Base-by-base conservation (phyloP, 139 green algal genomes). In the Chlorella sp. region DNA sequence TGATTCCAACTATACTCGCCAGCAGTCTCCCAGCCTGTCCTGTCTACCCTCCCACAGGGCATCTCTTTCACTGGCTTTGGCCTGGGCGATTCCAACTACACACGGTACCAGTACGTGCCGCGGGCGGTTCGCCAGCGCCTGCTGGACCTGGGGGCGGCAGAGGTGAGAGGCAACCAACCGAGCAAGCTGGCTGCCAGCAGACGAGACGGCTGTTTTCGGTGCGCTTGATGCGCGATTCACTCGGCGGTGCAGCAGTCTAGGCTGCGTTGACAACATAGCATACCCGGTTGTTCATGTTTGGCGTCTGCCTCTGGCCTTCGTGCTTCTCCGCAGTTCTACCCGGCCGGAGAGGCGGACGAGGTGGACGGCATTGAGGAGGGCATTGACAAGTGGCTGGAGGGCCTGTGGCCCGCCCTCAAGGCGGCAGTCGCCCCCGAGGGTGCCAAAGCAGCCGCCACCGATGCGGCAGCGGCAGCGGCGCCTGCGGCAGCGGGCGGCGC, bases 41-140 rank as follows among this genome's bases (percentile, higher is more conserved):
- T n/a, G n/a, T 54, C 8, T 54, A 17, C 8, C 7, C 46, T 11
- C 7, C 7, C 11, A 8, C 19, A n/a, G 40, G 94, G 93, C 41
- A 82, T 99, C 4, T 76, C 90, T 19, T 99, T 95, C 90, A 98
- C 94, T 0, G 86, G 94, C 13, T 89, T 99, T 84, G 97, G 96
- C 11, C 87, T 99, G 51, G 97, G 97, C 6, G 97, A 99, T 92
- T 97, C 92, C 76, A 99, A 99, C 89, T 99, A 99, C 90, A 99
- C 96, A 14, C 90, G 91, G 54, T 99, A 95, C 92, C 97, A 98
- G 94, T 64, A 84, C 11, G 92, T 98, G 34, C 91, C 96, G 0
- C 91, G 96, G 3, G 76, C 85, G 9, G 90, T 98, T 34, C 88
- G 90, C 20, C 89, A 56, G 58, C 88, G 86, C 8, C 89, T 99